Evolutionary conservation across 2,329 filamentous ascomycete species (phyloP).

Genomic region (Aspergillus jensenii): DNA sequence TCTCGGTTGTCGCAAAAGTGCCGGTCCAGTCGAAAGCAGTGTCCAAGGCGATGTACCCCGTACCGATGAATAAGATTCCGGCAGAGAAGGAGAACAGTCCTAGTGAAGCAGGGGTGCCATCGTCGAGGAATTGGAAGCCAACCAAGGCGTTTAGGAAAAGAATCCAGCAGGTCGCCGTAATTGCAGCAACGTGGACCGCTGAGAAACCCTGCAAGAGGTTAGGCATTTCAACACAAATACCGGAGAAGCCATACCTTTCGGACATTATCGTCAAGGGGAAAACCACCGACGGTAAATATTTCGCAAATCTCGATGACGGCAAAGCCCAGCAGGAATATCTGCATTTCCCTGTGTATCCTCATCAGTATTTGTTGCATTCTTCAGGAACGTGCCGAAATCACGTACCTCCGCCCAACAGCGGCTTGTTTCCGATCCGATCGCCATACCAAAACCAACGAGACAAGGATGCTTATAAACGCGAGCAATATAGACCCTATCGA

Average conservation of each 20-base stretch:
- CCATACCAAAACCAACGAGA: slow-evolving; percentile 67
- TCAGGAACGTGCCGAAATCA: neutral
- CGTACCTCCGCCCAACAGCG: slow-evolving; percentile 86
- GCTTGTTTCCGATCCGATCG: slow-evolving; percentile 87
- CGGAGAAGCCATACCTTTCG: slow-evolving; percentile 59
- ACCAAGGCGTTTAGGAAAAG: slow-evolving; percentile 89
- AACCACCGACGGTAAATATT: slow-evolving; percentile 91
- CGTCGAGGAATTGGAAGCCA: slow-evolving; percentile 89
- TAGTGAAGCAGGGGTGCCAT: slow-evolving; percentile 83
- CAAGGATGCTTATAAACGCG: slow-evolving; percentile 71
- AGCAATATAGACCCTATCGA: slow-evolving; percentile 79
- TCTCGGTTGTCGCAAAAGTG: slow-evolving; percentile 66
- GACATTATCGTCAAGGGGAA: slow-evolving; percentile 70
- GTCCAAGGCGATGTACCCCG: slow-evolving; percentile 92
- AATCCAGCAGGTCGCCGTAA: slow-evolving; percentile 85
- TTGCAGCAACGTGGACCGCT: slow-evolving; percentile 84
- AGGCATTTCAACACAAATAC: slow-evolving; percentile 8
- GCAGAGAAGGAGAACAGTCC: slow-evolving; percentile 73
- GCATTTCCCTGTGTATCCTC: slow-evolving; percentile 73
- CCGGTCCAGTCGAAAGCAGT: slow-evolving; percentile 84
- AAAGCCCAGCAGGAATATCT: slow-evolving; percentile 84
- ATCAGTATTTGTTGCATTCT: slow-evolving; percentile 15
- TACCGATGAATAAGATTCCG: slow-evolving; percentile 75
- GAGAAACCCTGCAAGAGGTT: slow-evolving; percentile 68
- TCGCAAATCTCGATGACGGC: slow-evolving; percentile 90